phyloP scores from a whole-genome alignment of 805 yeast species.

The Kluyveromyces starmeri region DNA sequence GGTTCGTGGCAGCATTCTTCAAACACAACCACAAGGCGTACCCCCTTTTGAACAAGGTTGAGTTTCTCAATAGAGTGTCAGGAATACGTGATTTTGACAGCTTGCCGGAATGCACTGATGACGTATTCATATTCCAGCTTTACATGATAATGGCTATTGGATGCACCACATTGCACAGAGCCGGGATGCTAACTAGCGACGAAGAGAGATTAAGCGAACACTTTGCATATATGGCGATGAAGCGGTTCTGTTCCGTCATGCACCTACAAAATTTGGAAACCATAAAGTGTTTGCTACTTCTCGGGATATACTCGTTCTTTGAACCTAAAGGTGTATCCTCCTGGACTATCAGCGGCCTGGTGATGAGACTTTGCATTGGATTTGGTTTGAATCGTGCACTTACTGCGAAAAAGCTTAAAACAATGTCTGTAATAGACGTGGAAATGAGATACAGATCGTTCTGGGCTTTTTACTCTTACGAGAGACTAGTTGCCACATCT shows the following conservation, averaged over 20 bases:
- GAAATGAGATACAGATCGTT: slow-evolving; percentile 40
- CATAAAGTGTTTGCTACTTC: slow-evolving; percentile 33
- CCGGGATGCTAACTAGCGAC: slow-evolving; percentile 30
- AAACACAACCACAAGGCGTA: slow-evolving; percentile 37
- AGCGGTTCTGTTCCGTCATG: slow-evolving; percentile 31
- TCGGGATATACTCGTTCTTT: slow-evolving; percentile 43
- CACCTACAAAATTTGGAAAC: slow-evolving; percentile 34
- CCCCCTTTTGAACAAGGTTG: slow-evolving; percentile 35
- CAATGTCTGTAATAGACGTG: slow-evolving; percentile 28
- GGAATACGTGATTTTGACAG: slow-evolving; percentile 26
- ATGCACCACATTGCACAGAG: slow-evolving; percentile 39
- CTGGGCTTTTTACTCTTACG: slow-evolving; percentile 43
- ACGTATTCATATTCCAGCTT: slow-evolving; percentile 34
- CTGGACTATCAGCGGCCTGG: slow-evolving; percentile 44
- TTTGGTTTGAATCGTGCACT: slow-evolving; percentile 39
- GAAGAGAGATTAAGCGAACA: slow-evolving; percentile 33
- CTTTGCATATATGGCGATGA: slow-evolving; percentile 36
- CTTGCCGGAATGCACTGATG: slow-evolving; percentile 19
- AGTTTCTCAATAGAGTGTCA: slow-evolving; percentile 29
- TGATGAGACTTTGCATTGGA: slow-evolving; percentile 36
- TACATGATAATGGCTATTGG: slow-evolving; percentile 49
- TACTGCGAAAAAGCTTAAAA: slow-evolving; percentile 21
- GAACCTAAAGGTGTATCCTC: slow-evolving; percentile 41
- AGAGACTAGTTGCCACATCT: slow-evolving; percentile 39
- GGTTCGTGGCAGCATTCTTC: slow-evolving; percentile 37